Evolutionary conservation across 2,329 filamentous ascomycete species (phyloP).

Genomic region (Juglanconis juglandina): DNA sequence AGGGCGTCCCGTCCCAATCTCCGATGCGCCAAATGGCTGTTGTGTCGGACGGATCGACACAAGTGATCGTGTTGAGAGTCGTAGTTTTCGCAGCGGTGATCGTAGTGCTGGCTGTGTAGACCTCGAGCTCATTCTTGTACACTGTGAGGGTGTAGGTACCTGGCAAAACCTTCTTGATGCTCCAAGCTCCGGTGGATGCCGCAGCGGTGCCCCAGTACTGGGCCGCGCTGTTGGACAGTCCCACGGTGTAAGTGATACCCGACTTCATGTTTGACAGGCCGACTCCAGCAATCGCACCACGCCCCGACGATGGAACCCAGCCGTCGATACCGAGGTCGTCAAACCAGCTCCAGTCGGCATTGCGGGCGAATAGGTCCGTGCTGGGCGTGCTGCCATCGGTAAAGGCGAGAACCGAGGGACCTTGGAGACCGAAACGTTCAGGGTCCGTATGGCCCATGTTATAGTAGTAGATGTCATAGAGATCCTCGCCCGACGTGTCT

Average conservation of each 20-base stretch:
- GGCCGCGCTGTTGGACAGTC: conserved; percentile 30
- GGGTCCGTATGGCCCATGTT: conserved; percentile 40
- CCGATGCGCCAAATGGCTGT: conserved; percentile 34
- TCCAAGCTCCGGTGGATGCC: conserved; percentile 26
- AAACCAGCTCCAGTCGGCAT: conserved; percentile 33
- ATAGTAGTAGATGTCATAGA: conserved; percentile 42
- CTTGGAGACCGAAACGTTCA: conserved; percentile 39
- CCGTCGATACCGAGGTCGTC: conserved; percentile 29
- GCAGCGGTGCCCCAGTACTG: conserved; percentile 35
- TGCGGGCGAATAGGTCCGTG: conserved; percentile 32
- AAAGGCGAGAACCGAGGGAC: conserved; percentile 37
- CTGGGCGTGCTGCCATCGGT: conserved; percentile 36
- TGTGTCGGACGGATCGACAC: conserved; percentile 30
- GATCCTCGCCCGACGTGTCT: conserved; percentile 32
- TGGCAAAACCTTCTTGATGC: conserved; percentile 28
- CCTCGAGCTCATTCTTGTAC: conserved; percentile 33
- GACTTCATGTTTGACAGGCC: conserved; percentile 35
- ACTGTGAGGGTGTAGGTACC: conserved; percentile 32
- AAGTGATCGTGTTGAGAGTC: conserved; percentile 28
- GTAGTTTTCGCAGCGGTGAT: conserved; percentile 28
- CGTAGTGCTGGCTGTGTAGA: conserved; percentile 25
- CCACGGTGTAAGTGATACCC: conserved; percentile 36
- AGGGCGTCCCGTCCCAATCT: conserved; percentile 34
- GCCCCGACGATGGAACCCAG: conserved; percentile 29
- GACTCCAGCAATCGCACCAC: conserved; percentile 28